phyloP scores from a whole-genome alignment of 208 protist species.

The Leishmania major region DNA sequence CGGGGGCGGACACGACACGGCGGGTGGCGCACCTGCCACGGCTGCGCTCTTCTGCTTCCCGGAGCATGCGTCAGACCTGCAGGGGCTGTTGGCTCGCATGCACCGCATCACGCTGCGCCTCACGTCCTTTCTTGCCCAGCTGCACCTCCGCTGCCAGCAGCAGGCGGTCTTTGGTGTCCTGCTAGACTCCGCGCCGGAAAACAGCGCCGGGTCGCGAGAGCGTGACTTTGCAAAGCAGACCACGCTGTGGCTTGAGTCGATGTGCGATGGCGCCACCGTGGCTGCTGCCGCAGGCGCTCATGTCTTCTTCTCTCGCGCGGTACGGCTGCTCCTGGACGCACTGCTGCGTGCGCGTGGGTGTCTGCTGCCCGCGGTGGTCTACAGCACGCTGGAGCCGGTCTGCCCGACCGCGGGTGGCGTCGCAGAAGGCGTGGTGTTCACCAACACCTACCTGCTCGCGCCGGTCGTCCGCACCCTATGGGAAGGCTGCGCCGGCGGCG shows the following conservation, averaged over 20 bases:
- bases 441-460: conserved; percentile 5
- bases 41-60: conserved; percentile 3
- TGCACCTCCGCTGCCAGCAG: conserved; percentile 31
- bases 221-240: conserved; percentile 20
- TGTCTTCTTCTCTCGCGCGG: conserved; percentile 15
- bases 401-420: neutral
- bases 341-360: conserved; percentile 21
- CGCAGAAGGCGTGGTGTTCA: conserved; percentile 12
- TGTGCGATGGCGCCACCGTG: conserved; percentile 10
- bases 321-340: conserved; percentile 24
- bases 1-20: neutral
- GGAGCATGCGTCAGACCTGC: conserved; percentile 11
- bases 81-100: conserved; percentile 23
- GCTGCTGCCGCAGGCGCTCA: neutral
- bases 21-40: neutral
- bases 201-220: conserved; percentile 15
- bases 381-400: conserved; percentile 9
- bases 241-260: conserved; percentile 4
- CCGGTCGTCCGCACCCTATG: conserved; percentile 16
- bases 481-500: conserved; percentile 12
- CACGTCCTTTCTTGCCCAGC: conserved; percentile 27
- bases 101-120: conserved; percentile 31
- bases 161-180: conserved; percentile 14
- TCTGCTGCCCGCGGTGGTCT: conserved; percentile 21
- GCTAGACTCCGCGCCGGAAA: conserved; percentile 17